Base-by-base conservation (phyloP, 2,329 filamentous ascomycete genomes). In the Ophiosphaerella narmari region DNA sequence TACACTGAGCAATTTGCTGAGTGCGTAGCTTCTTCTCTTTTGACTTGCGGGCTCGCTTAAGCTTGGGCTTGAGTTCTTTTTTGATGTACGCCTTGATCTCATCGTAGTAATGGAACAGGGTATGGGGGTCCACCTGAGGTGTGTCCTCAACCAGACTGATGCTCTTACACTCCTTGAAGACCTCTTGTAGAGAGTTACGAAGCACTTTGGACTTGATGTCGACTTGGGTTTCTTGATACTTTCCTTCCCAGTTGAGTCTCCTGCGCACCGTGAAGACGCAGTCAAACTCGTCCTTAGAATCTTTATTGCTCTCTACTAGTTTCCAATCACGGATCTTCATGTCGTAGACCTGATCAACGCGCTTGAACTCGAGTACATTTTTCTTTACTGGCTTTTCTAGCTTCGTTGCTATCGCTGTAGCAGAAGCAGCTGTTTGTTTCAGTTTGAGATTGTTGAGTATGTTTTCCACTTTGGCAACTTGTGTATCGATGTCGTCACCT, bases 191-290 rank as follows among this genome's bases (percentile, higher is more conserved):
- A 18, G 84, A 86, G 54, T 91, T 86, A 7, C 87, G 86, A 3
- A 96, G 78, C 13, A 85, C 75, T 60, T 91, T 91, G 68, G 90
- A 94, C 75, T 92, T 94, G 72, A 96, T 89, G 59, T 96, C 90
- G 41, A 96, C 85, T 12, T 86, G 75, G 0, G 91, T 86, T 41
- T 91, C 65, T 70, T 84, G 79, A 63, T 90, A 92, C 63, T 91
- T 91, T 55, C 90, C 90, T 60, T 94, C 89, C 84, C 84, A 90
- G 70, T 92, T 87, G 68, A 96, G 95, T 12, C 84, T 87, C 46
- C 91, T 83, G 13, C 90, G 85, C 13, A 96, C 88, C 21, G 91
- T 89, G 70, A 96, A 96, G 3, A 70, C 65, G 43, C 87, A 94
- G 52, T 92, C 86, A 70, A 91, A 92, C 59, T 89, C 83, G 45